Evolutionary conservation across 108 stramenopile species (phyloP).

Genomic region (Fragilaria crotonensis): DNA sequence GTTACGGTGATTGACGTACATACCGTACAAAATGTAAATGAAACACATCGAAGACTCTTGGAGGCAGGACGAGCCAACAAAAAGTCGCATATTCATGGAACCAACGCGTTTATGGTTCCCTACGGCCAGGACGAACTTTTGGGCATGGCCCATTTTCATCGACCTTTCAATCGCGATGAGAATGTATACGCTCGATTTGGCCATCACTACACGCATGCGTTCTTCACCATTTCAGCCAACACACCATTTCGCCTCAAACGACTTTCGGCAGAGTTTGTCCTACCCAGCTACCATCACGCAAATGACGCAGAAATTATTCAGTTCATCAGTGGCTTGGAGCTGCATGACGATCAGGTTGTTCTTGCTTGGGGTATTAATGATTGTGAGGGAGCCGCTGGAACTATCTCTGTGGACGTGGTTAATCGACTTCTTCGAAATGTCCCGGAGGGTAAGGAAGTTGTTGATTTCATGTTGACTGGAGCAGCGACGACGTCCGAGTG

Average conservation of each 20-base stretch:
- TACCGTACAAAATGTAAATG: neutral
- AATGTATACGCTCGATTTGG: slow-evolving; percentile 76
- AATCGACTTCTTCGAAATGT: slow-evolving; percentile 25
- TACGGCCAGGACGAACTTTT: slow-evolving; percentile 47
- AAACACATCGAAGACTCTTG: slow-evolving; percentile 16
- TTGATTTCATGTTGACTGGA: slow-evolving; percentile 49
- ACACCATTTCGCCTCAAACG: slow-evolving; percentile 43
- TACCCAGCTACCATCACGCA: slow-evolving; percentile 20
- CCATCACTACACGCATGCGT: slow-evolving; percentile 79
- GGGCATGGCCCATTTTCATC: slow-evolving; percentile 83
- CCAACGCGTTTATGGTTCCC: slow-evolving; percentile 76
- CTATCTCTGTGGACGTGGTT: slow-evolving; percentile 19
- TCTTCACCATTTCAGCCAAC: slow-evolving; percentile 29
- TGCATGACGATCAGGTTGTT: slow-evolving; percentile 29
- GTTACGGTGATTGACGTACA: slow-evolving; percentile 68
- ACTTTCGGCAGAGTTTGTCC: slow-evolving; percentile 64
- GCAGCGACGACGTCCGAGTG: too few relatives aligned
- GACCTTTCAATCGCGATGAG: slow-evolving; percentile 53
- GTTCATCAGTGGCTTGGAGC: slow-evolving; percentile 71
- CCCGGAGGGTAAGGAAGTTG: slow-evolving; percentile 50
- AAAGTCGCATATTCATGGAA: slow-evolving; percentile 67
- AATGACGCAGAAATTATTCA: slow-evolving; percentile 78
- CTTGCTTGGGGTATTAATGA: slow-evolving; percentile 61
- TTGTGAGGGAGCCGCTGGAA: slow-evolving; percentile 45
- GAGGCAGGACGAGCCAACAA: slow-evolving; percentile 16